These are phyloP conservation scores for Hypoxylon sp. DNA, from an alignment of 2,329 filamentous ascomycete species.

Conservation along the genomic window DNA sequence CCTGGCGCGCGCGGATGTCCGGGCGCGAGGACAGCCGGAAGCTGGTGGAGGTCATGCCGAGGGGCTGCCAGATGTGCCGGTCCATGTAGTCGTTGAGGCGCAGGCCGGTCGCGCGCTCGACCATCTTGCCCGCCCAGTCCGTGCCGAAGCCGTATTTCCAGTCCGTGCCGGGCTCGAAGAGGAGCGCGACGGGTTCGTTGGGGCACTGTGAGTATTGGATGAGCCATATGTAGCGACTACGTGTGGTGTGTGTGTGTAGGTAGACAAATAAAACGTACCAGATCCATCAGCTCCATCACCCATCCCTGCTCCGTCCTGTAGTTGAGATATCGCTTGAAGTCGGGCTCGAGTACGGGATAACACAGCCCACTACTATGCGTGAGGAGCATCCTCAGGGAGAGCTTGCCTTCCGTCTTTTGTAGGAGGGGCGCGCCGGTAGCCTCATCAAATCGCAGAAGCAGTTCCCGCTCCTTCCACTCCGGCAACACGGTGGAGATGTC, in stretches of 20 bases:
- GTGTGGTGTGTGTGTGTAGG: neutral
- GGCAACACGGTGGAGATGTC: constrained; percentile 27
- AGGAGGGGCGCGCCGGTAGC: neutral
- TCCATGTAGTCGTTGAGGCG: neutral
- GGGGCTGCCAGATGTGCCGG: constrained; percentile 1
- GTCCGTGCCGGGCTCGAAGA: neutral
- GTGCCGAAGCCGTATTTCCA: constrained; percentile 6
- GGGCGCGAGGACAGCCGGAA: neutral
- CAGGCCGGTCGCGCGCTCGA: constrained; percentile 3
- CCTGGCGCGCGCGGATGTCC: neutral
- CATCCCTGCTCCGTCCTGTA: neutral
- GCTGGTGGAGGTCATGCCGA: constrained; percentile 6
- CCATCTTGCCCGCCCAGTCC: constrained; percentile 5
- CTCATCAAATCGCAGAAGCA: constrained; percentile 7
- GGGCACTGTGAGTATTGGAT: constrained; percentile 1
- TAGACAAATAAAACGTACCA: neutral
- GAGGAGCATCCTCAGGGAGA: constrained; percentile 2
- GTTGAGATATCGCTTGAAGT: constrained; percentile 1
- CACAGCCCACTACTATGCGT: constrained; percentile 3
- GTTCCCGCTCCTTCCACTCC: constrained; percentile 23
- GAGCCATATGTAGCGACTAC: neutral
- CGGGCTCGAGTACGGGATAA: neutral
- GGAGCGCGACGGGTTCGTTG: neutral
- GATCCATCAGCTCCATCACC: neutral
- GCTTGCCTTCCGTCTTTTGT: neutral